phyloP scores from a whole-genome alignment of 1,284 basidiomycete genomes.

The Lignosus rhinocerotis region DNA sequence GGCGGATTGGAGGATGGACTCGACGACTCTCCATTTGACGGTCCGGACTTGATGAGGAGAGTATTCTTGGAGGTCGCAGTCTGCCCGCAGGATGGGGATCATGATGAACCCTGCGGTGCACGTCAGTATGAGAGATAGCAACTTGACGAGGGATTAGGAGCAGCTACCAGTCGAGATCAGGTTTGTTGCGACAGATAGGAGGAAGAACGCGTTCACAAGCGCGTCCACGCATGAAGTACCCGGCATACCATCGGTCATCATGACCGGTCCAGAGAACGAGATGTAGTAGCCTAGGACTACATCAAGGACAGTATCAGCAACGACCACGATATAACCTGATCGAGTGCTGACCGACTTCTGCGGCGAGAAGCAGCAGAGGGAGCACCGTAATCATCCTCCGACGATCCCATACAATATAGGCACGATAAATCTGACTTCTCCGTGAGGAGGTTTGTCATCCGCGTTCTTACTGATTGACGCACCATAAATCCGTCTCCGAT shows the following conservation, averaged over 20 bases:
- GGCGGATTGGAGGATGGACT: conserved; percentile 20
- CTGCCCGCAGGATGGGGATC: conserved; percentile 14
- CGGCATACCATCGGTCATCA: background rate
- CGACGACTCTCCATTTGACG: conserved; percentile 15
- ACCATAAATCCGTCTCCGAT: conserved; percentile 14
- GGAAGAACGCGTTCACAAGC: background rate
- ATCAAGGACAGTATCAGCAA: too few relatives aligned
- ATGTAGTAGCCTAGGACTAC: conserved; percentile 10
- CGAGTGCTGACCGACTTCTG: conserved; percentile 8
- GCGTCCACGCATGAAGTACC: background rate
- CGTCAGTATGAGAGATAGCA: background rate
- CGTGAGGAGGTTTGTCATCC: background rate
- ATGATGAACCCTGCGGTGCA: conserved; percentile 12
- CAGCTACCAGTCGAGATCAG: background rate
- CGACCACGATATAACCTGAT: too few relatives aligned
- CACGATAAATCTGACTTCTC: conserved; percentile 14
- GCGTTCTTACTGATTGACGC: background rate
- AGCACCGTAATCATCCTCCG: background rate
- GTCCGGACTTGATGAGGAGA: background rate
- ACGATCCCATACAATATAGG: conserved; percentile 20
- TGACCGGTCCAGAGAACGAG: background rate
- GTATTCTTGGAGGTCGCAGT: conserved; percentile 2
- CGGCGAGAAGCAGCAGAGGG: conserved; percentile 1
- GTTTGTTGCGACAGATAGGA: conserved; percentile 3
- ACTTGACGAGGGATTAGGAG: background rate